Base-by-base conservation (phyloP, 2,329 filamentous ascomycete genomes). In the Lasiodiplodia citricola region DNA sequence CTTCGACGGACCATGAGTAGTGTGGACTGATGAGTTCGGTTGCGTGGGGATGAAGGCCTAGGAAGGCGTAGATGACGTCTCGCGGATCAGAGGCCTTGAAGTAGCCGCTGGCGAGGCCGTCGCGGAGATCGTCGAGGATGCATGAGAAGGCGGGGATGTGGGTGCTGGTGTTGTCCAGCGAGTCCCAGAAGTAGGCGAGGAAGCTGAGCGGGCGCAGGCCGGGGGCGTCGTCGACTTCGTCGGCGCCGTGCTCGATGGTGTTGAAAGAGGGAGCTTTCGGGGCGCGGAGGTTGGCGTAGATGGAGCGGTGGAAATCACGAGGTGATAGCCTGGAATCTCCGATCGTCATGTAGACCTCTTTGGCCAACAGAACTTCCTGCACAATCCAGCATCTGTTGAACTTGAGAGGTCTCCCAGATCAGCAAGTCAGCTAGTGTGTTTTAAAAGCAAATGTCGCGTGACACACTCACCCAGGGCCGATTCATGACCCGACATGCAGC, bases 311-410 rank as follows among this genome's bases (percentile, higher is more conserved):
- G 23, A 66, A 47, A 28, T 66, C 63, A 23, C 28, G 47, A 16
- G 63, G 51, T 21, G 63, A 44, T 13, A 66, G 18, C 25, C 13
- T 23, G 37, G 14, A 5, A 21, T 58, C 44, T 18, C 65, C 65
- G 16, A 58, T 18, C n/a, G 37, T 38, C n/a, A 67, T 18, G 41
- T 57, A 37, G 21, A 67, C 54, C 21, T 67, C 41, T 58, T 51
- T 58, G n/a, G 65, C 52, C 10, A 67, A 28, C 31, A 67, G 37
- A 11, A 67, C 65, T 67, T 67, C 65, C 23, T 50, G 65, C 25
- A 28, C 65, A 51, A 51, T 51, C 65, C 65, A 67, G 54, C 37
- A 57, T 21, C 65, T 57, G 31, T n/a, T 37, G 51, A 66, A 66
- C 63, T 66, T 16, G 35, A 16, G 21, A 8, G 11, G 28, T 13